phyloP scores from a whole-genome alignment of 1,284 basidiomycete species.

The Microbotryum lychnidis-dioicae region DNA sequence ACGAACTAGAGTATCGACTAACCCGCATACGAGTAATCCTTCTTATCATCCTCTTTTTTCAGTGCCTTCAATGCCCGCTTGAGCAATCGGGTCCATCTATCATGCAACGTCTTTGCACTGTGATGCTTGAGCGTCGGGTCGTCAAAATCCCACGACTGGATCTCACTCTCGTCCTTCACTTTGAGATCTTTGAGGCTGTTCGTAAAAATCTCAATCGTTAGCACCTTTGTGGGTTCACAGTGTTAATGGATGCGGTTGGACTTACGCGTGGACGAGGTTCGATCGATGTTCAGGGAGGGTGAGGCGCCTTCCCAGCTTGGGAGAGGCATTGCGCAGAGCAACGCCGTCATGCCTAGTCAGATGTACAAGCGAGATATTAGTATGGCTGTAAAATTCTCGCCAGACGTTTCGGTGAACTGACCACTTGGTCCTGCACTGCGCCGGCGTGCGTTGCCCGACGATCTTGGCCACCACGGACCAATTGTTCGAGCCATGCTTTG shows the following conservation, averaged over 20 bases:
- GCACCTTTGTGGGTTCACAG: neutral
- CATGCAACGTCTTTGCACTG: slow-evolving; percentile 22
- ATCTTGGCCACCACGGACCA: slow-evolving; percentile 70
- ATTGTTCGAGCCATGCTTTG: slow-evolving; percentile 62
- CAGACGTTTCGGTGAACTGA: slow-evolving; percentile 40
- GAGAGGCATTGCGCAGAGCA: slow-evolving; percentile 55
- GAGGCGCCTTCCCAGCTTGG: slow-evolving; percentile 42
- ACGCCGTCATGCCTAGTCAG: slow-evolving; percentile 49
- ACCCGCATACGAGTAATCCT: neutral
- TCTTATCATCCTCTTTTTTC: neutral
- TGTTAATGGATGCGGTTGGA: neutral
- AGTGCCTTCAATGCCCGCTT: slow-evolving; percentile 9
- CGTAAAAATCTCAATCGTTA: neutral
- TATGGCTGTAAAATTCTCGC: neutral
- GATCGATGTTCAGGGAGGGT: slow-evolving; percentile 53
- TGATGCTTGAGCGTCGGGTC: slow-evolving; percentile 21
- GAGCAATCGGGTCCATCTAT: slow-evolving; percentile 19
- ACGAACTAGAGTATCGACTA: neutral
- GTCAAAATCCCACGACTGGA: slow-evolving; percentile 18
- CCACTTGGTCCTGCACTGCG: slow-evolving; percentile 78
- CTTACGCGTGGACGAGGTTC: slow-evolving; percentile 69
- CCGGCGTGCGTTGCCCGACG: slow-evolving; percentile 61
- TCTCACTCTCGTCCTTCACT: slow-evolving; percentile 20
- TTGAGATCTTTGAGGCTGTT: slow-evolving; percentile 19
- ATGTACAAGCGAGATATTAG: neutral